Conservation (phyloP, 129 eudicot genomes). For the Lactuca saligna region DNA sequence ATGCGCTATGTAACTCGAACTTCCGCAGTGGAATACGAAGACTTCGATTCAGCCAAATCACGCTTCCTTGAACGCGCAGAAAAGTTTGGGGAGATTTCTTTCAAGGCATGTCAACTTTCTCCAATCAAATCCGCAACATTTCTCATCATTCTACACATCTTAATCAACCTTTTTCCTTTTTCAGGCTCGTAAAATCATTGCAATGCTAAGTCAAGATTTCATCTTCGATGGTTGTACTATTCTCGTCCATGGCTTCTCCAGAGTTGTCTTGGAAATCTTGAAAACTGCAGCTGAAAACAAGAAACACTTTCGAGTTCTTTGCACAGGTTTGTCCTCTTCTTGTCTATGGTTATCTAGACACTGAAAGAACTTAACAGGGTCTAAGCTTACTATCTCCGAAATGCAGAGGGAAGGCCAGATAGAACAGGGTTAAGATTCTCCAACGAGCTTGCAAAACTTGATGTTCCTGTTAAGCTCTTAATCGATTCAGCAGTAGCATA, state of each 20-base stretch:
- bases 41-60: slow-evolving; percentile 84
- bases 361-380: background rate
- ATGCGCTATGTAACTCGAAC: slow-evolving; percentile 98
- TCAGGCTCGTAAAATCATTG: slow-evolving; percentile 91
- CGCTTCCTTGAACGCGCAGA: slow-evolving; percentile 99
- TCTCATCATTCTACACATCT: background rate
- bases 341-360: no score
- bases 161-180: background rate
- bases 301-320: slow-evolving; percentile 78
- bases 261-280: slow-evolving; percentile 85
- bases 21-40: slow-evolving; percentile 88
- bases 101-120: slow-evolving; percentile 50
- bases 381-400: background rate
- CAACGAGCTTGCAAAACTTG: slow-evolving; percentile 91
- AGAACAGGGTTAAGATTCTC: slow-evolving; percentile 87
- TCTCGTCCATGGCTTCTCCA: slow-evolving; percentile 93
- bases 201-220: slow-evolving; percentile 93
- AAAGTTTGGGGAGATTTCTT: slow-evolving; percentile 94
- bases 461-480: slow-evolving; percentile 90
- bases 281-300: slow-evolving; percentile 79
- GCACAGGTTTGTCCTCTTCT: slow-evolving; percentile 54
- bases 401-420: slow-evolving; percentile 93
- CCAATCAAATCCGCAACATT: background rate
- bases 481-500: slow-evolving; percentile 97
- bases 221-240: slow-evolving; percentile 93